Evolutionary conservation across 768 basidiomycete genomes (phyloP).

Genomic region (Mycena pura): DNA sequence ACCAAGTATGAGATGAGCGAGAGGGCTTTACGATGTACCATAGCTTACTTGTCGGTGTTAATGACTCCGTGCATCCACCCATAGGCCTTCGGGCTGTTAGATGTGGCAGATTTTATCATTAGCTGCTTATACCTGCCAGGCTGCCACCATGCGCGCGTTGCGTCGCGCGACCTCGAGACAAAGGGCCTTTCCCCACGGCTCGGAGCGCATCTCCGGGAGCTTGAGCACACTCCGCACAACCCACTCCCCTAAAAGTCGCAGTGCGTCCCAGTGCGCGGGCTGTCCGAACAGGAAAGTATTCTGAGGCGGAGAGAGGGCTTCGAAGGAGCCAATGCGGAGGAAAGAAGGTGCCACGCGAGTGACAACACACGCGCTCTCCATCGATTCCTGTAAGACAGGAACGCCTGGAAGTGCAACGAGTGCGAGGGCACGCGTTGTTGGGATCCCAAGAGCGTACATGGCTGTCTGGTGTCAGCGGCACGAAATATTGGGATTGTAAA

Average conservation of each 20-base stretch:
- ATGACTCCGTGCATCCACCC: constrained; percentile 97
- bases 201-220: constrained; percentile 45
- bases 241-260: constrained; percentile 81
- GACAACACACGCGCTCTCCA: constrained; percentile 75
- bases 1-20: too few relatives aligned
- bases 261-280: constrained; percentile 72
- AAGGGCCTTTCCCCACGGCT: constrained; percentile 72
- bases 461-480: constrained; percentile 33
- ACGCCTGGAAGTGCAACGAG: constrained; percentile 78
- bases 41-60: constrained; percentile 93
- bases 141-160: constrained; percentile 93
- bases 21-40: too few relatives aligned
- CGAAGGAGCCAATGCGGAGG: constrained; percentile 90
- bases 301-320: constrained; percentile 79
- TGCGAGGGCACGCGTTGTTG: constrained; percentile 87
- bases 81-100: too few relatives aligned
- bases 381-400: constrained; percentile 75
- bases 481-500: too few relatives aligned
- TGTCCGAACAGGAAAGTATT: constrained; percentile 76
- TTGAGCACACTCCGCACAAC: constrained; percentile 66
- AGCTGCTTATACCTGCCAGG: too few relatives aligned
- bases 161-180: constrained; percentile 80
- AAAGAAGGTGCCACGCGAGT: constrained; percentile 90
- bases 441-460: constrained; percentile 78
- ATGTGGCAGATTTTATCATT: too few relatives aligned